These are phyloP conservation scores for Rhodotorula graminis DNA, from an alignment of 768 basidiomycete genomes.

Conservation along the genomic window DNA sequence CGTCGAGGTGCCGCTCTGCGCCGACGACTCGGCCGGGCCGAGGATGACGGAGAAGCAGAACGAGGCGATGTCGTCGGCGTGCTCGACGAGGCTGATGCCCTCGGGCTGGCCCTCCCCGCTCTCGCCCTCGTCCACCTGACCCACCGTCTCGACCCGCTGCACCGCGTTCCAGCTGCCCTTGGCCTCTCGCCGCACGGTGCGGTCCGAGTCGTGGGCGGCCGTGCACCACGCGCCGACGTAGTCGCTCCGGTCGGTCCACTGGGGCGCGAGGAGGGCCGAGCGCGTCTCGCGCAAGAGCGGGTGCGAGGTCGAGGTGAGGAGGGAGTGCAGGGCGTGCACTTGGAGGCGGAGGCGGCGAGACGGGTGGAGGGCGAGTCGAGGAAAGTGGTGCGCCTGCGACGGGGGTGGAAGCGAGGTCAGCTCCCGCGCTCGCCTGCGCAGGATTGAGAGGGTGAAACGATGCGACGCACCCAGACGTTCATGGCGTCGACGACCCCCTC, in stretches of 20 bases:
- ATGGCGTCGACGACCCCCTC: slow-evolving; percentile 58
- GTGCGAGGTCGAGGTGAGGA: slow-evolving; percentile 56
- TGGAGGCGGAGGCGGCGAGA: slow-evolving; percentile 67
- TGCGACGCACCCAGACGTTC: slow-evolving; percentile 77
- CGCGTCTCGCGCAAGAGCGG: slow-evolving; percentile 51
- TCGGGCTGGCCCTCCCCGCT: not conserved
- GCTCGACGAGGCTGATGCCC: slow-evolving; percentile 25
- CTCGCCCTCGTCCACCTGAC: not conserved
- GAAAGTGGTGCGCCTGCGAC: slow-evolving; percentile 73
- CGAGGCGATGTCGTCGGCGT: slow-evolving; percentile 17
- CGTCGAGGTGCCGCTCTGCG: not conserved
- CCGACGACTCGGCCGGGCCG: not conserved
- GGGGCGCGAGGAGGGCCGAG: slow-evolving; percentile 54
- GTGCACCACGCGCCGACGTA: slow-evolving; percentile 69
- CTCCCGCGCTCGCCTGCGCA: no score
- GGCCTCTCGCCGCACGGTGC: slow-evolving; percentile 56
- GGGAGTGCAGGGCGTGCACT: slow-evolving; percentile 60
- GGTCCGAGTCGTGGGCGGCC: slow-evolving; percentile 66
- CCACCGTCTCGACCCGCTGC: not conserved
- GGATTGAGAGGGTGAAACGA: no score
- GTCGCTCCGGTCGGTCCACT: slow-evolving; percentile 55
- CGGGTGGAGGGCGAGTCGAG: slow-evolving; percentile 72
- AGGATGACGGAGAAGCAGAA: slow-evolving; percentile 27
- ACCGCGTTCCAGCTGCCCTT: slow-evolving; percentile 35
- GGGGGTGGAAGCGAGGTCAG: not conserved